phyloP scores from a whole-genome alignment of 2,329 filamentous ascomycete genomes.

The Amauroascus niger region DNA sequence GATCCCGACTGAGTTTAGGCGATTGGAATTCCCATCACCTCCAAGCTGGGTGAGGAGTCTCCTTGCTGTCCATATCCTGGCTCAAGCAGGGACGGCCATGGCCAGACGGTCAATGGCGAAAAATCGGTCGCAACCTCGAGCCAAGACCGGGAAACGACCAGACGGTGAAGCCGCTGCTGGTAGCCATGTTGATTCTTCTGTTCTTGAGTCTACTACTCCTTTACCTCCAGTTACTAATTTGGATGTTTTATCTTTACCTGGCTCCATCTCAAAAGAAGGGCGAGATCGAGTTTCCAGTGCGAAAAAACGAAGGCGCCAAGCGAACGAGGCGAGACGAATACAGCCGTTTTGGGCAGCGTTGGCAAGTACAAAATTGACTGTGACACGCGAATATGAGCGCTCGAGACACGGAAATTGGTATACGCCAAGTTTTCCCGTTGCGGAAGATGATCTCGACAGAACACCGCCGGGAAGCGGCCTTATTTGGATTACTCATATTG shows the following conservation, averaged over 20 bases:
- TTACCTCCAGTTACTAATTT: conserved; percentile 33
- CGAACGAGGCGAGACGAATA: conserved; percentile 77
- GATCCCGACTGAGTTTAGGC: conserved; percentile 37
- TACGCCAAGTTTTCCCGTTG: conserved; percentile 26
- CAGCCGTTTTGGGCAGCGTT: conserved; percentile 92
- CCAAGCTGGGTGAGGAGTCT: conserved; percentile 40
- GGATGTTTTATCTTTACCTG: conserved; percentile 40
- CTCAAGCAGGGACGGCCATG: conserved; percentile 41
- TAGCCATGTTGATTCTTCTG: conserved; percentile 36
- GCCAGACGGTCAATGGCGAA: conserved; percentile 39
- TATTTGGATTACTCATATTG: conserved; percentile 41
- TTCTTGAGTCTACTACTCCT: conserved; percentile 32
- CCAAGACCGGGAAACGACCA: conserved; percentile 35
- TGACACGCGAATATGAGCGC: conserved; percentile 82
- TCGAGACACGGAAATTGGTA: conserved; percentile 43
- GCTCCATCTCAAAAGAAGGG: conserved; percentile 42
- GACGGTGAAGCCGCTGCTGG: conserved; percentile 40
- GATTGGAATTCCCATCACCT: conserved; percentile 33
- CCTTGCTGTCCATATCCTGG: conserved; percentile 41
- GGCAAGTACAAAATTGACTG: conserved; percentile 91
- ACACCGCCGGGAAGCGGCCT: conserved; percentile 35
- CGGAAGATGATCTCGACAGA: conserved; percentile 36
- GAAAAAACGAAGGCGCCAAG: conserved; percentile 84
- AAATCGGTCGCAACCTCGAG: conserved; percentile 34
- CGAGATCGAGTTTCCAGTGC: conserved; percentile 52